Percentiles rank a stretch among this genome's conserved stretches.
Conservation (phyloP, 331 rosid species). For the Rhamnella rubrinervis region DNA sequence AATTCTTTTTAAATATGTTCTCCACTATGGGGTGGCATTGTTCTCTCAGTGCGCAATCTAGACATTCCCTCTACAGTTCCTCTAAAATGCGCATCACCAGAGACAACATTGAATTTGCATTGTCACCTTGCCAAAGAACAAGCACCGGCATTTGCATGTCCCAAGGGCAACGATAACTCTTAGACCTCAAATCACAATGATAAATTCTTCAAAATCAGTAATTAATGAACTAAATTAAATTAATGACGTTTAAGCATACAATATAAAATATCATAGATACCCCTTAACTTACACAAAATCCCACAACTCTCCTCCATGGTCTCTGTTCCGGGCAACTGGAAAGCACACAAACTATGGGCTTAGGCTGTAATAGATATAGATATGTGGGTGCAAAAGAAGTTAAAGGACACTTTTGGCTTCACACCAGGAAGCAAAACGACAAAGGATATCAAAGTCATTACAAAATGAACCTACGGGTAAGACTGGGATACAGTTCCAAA, state of each 20-base stretch:
- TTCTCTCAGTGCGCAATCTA: slow-evolving; percentile 25
- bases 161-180: not conserved
- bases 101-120: slow-evolving; percentile 1
- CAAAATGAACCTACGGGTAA: slow-evolving; percentile 33
- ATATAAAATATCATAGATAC: slow-evolving; percentile 27
- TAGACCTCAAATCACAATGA: too few species aligned
- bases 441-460: slow-evolving; percentile 39
- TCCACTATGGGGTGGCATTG: slow-evolving; percentile 22
- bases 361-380: slow-evolving; percentile 8
- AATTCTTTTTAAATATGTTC: slow-evolving; percentile 17
- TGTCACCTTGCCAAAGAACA: not conserved
- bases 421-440: slow-evolving; percentile 49
- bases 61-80: slow-evolving; percentile 15
- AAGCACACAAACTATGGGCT: slow-evolving; percentile 8
- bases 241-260: slow-evolving; percentile 9
- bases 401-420: slow-evolving; percentile 55
- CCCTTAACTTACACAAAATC: slow-evolving; percentile 26
- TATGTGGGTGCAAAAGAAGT: slow-evolving; percentile 27
- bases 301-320: not conserved
- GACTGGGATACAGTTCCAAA: slow-evolving; percentile 19
- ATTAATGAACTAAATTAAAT: not conserved
- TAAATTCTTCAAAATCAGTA: not conserved
- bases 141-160: not conserved
- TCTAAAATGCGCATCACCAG: slow-evolving; percentile 12
- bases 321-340: not conserved